phyloP scores from a whole-genome alignment of 805 yeast genomes.

The Myxozyma melibiosi region DNA sequence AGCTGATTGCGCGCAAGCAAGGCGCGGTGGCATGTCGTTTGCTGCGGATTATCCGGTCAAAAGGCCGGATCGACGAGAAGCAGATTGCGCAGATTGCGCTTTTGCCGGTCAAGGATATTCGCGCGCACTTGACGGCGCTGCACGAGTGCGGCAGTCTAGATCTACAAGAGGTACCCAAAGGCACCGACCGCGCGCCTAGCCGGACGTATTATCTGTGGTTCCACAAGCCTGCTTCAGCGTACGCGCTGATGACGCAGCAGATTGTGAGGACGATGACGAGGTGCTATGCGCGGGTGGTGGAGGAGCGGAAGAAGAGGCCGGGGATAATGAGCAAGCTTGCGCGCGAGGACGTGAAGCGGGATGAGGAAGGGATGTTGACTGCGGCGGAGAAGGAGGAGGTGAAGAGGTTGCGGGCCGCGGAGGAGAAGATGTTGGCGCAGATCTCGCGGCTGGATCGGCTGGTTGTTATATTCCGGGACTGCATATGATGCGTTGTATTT shows the following conservation, averaged over 20 bases:
- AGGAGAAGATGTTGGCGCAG: conserved; percentile 41
- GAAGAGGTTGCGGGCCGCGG: conserved; percentile 49
- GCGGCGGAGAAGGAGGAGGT: conserved; percentile 76
- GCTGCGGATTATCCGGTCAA: conserved; percentile 70
- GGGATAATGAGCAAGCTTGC: conserved; percentile 76
- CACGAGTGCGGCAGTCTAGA: conserved; percentile 74
- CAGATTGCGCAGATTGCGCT: conserved; percentile 67
- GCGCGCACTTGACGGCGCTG: conserved; percentile 68
- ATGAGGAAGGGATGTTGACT: conserved; percentile 69
- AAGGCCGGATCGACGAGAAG: conserved; percentile 81
- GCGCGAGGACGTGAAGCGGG: conserved; percentile 87
- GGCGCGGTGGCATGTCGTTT: conserved; percentile 66
- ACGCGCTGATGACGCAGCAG: conserved; percentile 51
- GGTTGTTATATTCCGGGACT: conserved; percentile 45
- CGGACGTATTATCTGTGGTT: conserved; percentile 84
- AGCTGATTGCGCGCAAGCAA: conserved; percentile 40
- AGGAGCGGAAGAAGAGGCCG: conserved; percentile 58
- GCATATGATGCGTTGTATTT: not conserved
- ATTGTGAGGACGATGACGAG: conserved; percentile 53
- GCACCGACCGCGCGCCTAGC: conserved; percentile 87
- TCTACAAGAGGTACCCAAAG: conserved; percentile 90
- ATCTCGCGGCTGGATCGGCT: conserved; percentile 42
- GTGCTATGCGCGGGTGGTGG: conserved; percentile 41
- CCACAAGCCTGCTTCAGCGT: conserved; percentile 58
- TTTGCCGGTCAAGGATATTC: conserved; percentile 73